Evolutionary conservation across 805 yeast genomes (phyloP).

Genomic region (Metschnikowia dekortorum): DNA sequence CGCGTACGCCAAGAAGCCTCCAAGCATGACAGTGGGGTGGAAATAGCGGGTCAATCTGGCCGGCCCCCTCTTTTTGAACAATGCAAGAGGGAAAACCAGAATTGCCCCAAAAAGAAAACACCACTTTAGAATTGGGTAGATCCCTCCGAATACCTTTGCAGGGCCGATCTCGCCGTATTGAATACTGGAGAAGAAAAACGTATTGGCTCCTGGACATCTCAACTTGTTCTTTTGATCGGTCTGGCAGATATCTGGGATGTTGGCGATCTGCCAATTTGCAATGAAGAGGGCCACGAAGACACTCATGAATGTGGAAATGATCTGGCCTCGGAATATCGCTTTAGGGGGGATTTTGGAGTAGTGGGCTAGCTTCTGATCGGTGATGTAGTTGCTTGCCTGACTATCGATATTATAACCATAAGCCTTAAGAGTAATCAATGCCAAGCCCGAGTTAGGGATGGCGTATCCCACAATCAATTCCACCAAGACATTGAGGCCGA

Average conservation of each 20-base stretch:
- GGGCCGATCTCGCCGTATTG: conserved; percentile 61
- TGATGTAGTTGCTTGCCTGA: conserved; percentile 55
- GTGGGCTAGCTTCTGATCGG: conserved; percentile 26
- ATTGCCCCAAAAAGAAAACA: conserved; percentile 54
- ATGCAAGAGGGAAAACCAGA: conserved; percentile 33
- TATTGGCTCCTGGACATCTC: conserved; percentile 43
- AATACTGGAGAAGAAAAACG: conserved; percentile 49
- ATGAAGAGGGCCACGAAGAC: conserved; percentile 31
- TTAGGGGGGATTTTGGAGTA: conserved; percentile 24
- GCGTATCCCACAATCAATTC: conserved; percentile 65
- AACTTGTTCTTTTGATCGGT: conserved; percentile 32
- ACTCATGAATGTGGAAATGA: conserved; percentile 33
- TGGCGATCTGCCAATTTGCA: conserved; percentile 38
- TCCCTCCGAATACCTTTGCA: conserved; percentile 50
- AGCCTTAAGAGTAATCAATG: conserved; percentile 53
- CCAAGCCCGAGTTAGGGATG: conserved; percentile 60
- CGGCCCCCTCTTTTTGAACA: conserved; percentile 36
- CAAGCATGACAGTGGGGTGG: conserved; percentile 52
- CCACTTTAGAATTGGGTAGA: conserved; percentile 53
- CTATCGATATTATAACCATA: conserved; percentile 56
- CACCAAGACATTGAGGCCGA: conserved; percentile 58
- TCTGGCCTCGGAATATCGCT: conserved; percentile 34
- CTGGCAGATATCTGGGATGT: conserved; percentile 34
- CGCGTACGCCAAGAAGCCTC: conserved; percentile 46
- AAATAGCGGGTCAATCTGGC: conserved; percentile 29